phyloP scores from a whole-genome alignment of 257 asterid genomes.

The Fraxinus anomala region DNA sequence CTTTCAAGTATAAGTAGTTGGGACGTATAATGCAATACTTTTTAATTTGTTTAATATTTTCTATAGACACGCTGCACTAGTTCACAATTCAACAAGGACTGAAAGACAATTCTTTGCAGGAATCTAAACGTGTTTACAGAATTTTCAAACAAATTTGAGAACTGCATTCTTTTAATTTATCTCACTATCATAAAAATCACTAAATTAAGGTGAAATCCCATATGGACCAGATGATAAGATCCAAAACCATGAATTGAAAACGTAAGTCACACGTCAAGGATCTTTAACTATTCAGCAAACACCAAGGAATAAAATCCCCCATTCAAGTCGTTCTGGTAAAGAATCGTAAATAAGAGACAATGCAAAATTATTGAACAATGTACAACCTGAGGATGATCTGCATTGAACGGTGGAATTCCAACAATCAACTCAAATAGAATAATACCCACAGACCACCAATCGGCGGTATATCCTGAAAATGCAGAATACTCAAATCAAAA shows the following conservation, averaged over 20 bases:
- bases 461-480: slow-evolving; percentile 82
- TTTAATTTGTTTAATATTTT: too few relatives aligned
- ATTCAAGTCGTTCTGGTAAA: not conserved
- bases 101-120: not conserved
- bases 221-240: not conserved
- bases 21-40: not conserved
- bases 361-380: slow-evolving; percentile 23
- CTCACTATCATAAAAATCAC: not conserved
- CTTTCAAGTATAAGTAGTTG: not conserved
- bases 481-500: slow-evolving; percentile 13
- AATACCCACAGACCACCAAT: slow-evolving; percentile 99
- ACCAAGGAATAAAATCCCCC: slow-evolving; percentile 12
- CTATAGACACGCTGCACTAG: not conserved
- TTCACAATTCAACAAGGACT: not conserved
- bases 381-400: slow-evolving; percentile 96
- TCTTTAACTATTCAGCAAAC: not conserved
- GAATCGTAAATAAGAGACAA: slow-evolving; percentile 7
- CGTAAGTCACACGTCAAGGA: not conserved
- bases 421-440: slow-evolving; percentile 93
- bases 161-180: slow-evolving; percentile 1
- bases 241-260: not conserved
- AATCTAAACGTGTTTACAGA: not conserved
- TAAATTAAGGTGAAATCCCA: not conserved
- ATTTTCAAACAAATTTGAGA: not conserved
- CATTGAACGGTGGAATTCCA: slow-evolving; percentile 99